Percentiles rank a stretch among this genome's conserved stretches.
Evolutionary conservation across 305 asterid species (phyloP).

Genomic region (Salvia sclarea): DNA sequence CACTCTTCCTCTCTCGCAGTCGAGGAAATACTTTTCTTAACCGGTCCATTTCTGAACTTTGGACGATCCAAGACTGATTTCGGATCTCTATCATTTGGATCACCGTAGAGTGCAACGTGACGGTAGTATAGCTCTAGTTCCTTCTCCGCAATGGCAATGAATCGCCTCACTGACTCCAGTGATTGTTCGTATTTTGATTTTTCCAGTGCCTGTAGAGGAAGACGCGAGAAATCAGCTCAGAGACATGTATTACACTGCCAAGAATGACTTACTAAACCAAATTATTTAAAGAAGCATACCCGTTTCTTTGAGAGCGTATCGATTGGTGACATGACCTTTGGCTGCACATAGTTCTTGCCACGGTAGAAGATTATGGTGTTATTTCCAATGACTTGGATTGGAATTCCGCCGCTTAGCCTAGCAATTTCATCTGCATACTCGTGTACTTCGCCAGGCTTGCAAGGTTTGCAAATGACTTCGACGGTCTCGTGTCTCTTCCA

Average conservation of each 20-base stretch:
- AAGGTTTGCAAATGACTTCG: constrained; percentile 83
- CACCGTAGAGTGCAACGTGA: constrained; percentile 78
- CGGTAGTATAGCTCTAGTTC: constrained; percentile 82
- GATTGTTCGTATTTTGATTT: constrained; percentile 91
- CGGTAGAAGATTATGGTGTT: constrained; percentile 78
- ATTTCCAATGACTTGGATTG: constrained; percentile 74
- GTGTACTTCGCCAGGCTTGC: constrained; percentile 80
- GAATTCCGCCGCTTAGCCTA: constrained; percentile 86
- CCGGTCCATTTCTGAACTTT: constrained; percentile 16
- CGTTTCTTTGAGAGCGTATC: constrained; percentile 84
- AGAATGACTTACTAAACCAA: not conserved
- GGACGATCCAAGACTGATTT: constrained; percentile 48
- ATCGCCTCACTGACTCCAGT: constrained; percentile 76
- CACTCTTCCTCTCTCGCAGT: constrained; percentile 26
- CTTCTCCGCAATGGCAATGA: constrained; percentile 83
- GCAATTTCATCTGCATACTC: constrained; percentile 74
- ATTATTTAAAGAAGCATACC: constrained; percentile 41
- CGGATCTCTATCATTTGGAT: constrained; percentile 63
- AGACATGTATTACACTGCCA: not conserved
- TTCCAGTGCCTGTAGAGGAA: constrained; percentile 68
- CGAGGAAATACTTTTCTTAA: constrained; percentile 21
- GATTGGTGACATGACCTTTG: constrained; percentile 91
- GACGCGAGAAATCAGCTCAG: not conserved
- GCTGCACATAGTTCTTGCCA: constrained; percentile 83
- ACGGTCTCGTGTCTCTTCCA: constrained; percentile 99